These are phyloP conservation scores for Pseudoperonospora humuli DNA, from an alignment of 352 stramenopile genomes.

Conservation along the genomic window DNA sequence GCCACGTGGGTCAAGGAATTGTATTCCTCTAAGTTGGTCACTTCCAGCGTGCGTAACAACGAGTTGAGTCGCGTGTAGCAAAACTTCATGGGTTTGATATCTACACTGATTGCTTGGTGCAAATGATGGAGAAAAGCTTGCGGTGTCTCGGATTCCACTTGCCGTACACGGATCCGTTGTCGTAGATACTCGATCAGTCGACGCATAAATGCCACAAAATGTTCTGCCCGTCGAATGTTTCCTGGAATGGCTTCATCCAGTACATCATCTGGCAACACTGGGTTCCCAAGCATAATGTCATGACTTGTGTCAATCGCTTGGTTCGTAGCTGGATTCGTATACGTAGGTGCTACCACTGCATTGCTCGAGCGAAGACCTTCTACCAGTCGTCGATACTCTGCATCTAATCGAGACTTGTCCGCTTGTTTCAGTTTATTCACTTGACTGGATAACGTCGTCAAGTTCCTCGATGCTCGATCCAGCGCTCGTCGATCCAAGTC, in stretches of 20 bases:
- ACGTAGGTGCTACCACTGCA: slow-evolving; percentile 44
- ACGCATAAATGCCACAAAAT: slow-evolving; percentile 97
- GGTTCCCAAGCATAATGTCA: slow-evolving; percentile 68
- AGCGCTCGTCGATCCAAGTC: slow-evolving; percentile 90
- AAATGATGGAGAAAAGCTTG: slow-evolving; percentile 94
- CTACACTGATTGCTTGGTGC: slow-evolving; percentile 89
- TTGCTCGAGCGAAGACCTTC: slow-evolving; percentile 92
- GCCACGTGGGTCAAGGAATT: slow-evolving; percentile 92
- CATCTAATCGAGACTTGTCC: slow-evolving; percentile 88
- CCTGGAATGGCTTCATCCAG: slow-evolving; percentile 95
- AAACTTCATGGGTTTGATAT: slow-evolving; percentile 97
- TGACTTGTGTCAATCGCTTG: slow-evolving; percentile 40
- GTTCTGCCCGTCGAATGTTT: slow-evolving; percentile 96
- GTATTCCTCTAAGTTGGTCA: slow-evolving; percentile 97
- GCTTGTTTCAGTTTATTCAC: slow-evolving; percentile 86
- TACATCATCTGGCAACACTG: slow-evolving; percentile 89
- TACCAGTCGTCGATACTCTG: slow-evolving; percentile 94
- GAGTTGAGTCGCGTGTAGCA: slow-evolving; percentile 96
- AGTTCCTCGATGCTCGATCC: slow-evolving; percentile 88
- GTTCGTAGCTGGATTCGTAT: slow-evolving; percentile 35
- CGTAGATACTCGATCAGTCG: slow-evolving; percentile 94
- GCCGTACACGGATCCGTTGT: slow-evolving; percentile 67
- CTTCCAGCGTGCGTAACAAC: slow-evolving; percentile 92
- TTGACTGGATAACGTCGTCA: slow-evolving; percentile 70
- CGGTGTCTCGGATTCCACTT: slow-evolving; percentile 95